Percentiles rank a stretch among this genome's conserved stretches.
phyloP scores from a whole-genome alignment of 2,329 filamentous ascomycete genomes.

The Dendrostoma leiphaemia region DNA sequence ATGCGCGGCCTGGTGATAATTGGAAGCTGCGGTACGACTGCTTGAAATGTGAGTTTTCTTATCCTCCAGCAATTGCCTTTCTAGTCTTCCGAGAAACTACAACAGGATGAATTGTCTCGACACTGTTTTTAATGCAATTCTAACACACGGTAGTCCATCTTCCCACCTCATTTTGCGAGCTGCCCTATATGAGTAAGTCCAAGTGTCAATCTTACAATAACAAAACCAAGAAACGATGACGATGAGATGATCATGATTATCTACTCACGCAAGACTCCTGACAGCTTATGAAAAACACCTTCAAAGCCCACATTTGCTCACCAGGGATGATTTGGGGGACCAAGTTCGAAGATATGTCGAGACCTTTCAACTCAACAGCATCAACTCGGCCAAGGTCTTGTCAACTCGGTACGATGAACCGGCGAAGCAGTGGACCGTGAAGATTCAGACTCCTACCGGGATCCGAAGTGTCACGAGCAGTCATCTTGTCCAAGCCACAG shows the following conservation, averaged over 20 bases:
- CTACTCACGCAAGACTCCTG: no score
- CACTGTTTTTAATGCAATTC: no score
- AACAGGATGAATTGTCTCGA: no score
- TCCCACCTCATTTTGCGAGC: slow-evolving; percentile 32
- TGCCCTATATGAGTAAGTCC: slow-evolving; percentile 31
- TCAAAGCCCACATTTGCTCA: slow-evolving; percentile 35
- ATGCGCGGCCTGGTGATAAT: slow-evolving; percentile 34
- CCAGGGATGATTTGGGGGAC: slow-evolving; percentile 44
- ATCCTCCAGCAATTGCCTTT: background rate
- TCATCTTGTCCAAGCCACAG: slow-evolving; percentile 48
- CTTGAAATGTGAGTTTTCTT: slow-evolving; percentile 23
- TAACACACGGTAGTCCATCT: slow-evolving; percentile 29
- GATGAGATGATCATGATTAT: no score
- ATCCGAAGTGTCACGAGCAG: slow-evolving; percentile 30
- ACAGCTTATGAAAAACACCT: slow-evolving; percentile 37
- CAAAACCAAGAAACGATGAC: no score
- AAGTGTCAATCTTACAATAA: background rate
- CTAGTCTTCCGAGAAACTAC: no score
- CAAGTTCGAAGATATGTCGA: slow-evolving; percentile 47
- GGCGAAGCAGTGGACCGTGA: slow-evolving; percentile 35
- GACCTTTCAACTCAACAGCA: slow-evolving; percentile 47
- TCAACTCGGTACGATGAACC: slow-evolving; percentile 20
- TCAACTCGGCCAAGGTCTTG: slow-evolving; percentile 35
- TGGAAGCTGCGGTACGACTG: slow-evolving; percentile 37
- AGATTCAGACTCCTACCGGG: slow-evolving; percentile 22